Base-by-base conservation (phyloP, 139 green algal genomes). In the Ulvella scutata region DNA sequence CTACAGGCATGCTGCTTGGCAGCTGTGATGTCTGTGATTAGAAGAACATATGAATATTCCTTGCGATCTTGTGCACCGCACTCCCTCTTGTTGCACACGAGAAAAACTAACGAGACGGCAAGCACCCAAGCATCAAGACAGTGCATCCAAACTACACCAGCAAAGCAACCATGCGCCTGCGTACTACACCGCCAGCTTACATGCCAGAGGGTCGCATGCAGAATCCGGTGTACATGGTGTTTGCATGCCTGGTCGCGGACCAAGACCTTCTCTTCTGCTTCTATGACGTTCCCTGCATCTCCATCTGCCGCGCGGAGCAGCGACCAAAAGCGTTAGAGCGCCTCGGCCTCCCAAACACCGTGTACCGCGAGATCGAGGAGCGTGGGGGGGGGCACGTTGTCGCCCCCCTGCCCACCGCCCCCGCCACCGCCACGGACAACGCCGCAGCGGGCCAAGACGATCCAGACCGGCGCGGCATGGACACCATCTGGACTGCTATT, bases 251-350 rank as follows among this genome's bases (percentile, higher is more conserved):
- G 60, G 72, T 82, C 28, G 20, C 78, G 23, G 80, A 84, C 38
- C 74, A 81, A 59, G 80, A 84, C 59, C 43, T 82, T 4, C 72
- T 84, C 67, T 82, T 82, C 73, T 67, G 79, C 35, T 39, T 81
- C 72, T 84, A 81, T 36, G 75, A 84, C 51, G 78, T 84, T 28
- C 79, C 79, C 0, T 81, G 76, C 26, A 77, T 84, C 17, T 77
- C 76, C 79, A 84, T 84, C 72, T 84, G 79, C 73, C 61, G 79
- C 38, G 79, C 79, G 37, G 79, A 84, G 76, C 79, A 84, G 74
- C 79, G 79, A 26, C 60, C 76, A 10, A 84, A 84, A 43, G 79
- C 79, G 1, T 81, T 74, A 28, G 61, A 81, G 62, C 74, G 75
- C 76, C 79, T 84, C 9, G 76, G 72, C 17, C 29, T 84, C 13